A percentile compares a stretch with the other conserved stretches of the same genome.
These are phyloP conservation scores for Saccharomycopsis microspora DNA, from an alignment of 805 yeast genomes.

Conservation along the genomic window DNA sequence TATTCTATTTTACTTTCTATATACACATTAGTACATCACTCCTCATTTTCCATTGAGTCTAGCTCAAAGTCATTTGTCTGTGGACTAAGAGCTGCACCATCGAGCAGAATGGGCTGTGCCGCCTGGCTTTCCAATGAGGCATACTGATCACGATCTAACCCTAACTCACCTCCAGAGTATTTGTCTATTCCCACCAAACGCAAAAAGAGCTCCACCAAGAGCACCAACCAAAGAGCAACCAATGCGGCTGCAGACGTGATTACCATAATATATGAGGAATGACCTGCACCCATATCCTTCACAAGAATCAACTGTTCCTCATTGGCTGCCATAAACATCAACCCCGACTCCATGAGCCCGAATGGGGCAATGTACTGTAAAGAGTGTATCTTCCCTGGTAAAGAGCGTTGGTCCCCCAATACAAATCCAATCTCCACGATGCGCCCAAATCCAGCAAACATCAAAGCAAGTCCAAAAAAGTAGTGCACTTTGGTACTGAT, in stretches of 20 bases:
- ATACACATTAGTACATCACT: not conserved
- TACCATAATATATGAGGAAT: slow-evolving; percentile 69
- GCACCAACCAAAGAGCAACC: slow-evolving; percentile 52
- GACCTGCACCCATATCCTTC: slow-evolving; percentile 68
- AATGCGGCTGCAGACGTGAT: slow-evolving; percentile 64
- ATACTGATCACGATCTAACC: not conserved
- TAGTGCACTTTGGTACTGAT: slow-evolving; percentile 83
- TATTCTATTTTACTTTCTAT: too few species aligned
- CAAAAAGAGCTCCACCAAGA: slow-evolving; percentile 49
- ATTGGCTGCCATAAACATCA: slow-evolving; percentile 83
- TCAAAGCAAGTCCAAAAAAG: slow-evolving; percentile 72
- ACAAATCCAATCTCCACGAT: slow-evolving; percentile 72
- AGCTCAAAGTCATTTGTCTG: slow-evolving; percentile 6
- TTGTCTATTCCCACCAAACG: slow-evolving; percentile 22
- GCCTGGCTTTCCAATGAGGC: slow-evolving; percentile 5
- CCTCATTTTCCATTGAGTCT: slow-evolving; percentile 4
- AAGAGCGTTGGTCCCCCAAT: slow-evolving; percentile 45
- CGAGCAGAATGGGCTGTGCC: not conserved
- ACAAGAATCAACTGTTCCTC: slow-evolving; percentile 78
- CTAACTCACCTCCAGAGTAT: slow-evolving; percentile 3
- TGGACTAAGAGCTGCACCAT: not conserved
- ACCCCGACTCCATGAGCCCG: slow-evolving; percentile 66
- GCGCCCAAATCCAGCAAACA: slow-evolving; percentile 66
- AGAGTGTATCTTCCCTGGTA: slow-evolving; percentile 38
- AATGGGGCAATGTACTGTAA: slow-evolving; percentile 87